Conservation (phyloP, 306 rosid genomes). For the Delonix regia region DNA sequence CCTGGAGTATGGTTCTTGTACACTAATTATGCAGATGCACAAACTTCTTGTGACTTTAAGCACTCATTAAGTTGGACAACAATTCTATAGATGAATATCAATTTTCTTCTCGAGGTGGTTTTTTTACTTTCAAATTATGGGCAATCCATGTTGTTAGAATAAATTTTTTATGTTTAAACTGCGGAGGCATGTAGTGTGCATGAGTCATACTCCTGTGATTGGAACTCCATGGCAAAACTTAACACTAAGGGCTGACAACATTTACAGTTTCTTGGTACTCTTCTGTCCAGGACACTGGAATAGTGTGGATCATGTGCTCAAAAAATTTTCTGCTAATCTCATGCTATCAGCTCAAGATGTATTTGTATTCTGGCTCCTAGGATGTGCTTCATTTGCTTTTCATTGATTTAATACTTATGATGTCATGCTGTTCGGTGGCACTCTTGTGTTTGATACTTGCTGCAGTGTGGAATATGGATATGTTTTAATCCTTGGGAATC, state of each 20-base stretch:
- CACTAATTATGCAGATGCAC: background rate
- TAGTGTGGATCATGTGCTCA: background rate
- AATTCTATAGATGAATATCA: background rate
- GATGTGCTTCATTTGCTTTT: background rate
- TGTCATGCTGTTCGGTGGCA: background rate
- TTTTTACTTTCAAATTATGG: background rate
- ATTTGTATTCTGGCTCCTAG: background rate
- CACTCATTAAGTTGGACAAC: background rate
- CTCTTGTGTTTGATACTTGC: background rate
- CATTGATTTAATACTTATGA: background rate
- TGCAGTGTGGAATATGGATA: background rate
- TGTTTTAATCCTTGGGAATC: background rate
- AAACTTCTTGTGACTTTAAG: background rate
- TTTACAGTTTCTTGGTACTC: background rate
- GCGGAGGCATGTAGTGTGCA: slow-evolving; percentile 6
- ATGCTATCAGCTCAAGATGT: background rate
- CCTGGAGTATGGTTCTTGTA: background rate
- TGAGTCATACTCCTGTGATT: background rate
- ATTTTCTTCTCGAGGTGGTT: background rate
- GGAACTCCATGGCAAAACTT: background rate
- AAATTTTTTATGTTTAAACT: background rate
- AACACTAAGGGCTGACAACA: background rate
- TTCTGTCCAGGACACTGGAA: background rate
- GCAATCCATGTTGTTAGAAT: background rate
- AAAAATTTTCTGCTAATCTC: background rate